These are phyloP conservation scores for Phenoliferia sp. DNA, from an alignment of 1,284 basidiomycete species.

Conservation along the genomic window DNA sequence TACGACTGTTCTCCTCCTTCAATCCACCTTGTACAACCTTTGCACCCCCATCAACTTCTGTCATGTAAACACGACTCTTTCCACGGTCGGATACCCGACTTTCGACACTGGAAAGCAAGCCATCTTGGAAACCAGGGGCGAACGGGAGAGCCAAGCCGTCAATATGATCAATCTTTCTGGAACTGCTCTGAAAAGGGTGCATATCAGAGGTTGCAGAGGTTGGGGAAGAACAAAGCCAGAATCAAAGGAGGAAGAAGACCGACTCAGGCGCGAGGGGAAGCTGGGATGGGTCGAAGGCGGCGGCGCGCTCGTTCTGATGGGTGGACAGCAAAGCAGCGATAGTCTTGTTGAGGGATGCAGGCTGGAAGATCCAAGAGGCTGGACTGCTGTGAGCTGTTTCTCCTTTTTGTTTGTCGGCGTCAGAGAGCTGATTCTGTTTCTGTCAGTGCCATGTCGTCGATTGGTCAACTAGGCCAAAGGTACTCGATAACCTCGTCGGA, in stretches of 20 bases:
- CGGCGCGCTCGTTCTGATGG: constrained; percentile 30
- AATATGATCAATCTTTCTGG: constrained; percentile 23
- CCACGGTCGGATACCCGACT: constrained; percentile 34
- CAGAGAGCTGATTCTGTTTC: neutral
- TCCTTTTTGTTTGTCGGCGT: neutral
- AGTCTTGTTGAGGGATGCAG: constrained; percentile 33
- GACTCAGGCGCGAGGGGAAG: constrained; percentile 16
- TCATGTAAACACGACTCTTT: constrained; percentile 28
- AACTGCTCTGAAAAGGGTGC: constrained; percentile 27
- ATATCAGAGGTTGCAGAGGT: constrained; percentile 28
- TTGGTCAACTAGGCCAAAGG: constrained; percentile 17
- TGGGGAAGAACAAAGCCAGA: constrained; percentile 24
- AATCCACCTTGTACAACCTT: constrained; percentile 21
- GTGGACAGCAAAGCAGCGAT: constrained; percentile 29
- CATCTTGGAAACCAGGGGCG: constrained; percentile 31
- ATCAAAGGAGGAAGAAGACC: constrained; percentile 20
- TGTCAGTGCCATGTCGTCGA: constrained; percentile 25
- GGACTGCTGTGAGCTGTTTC: constrained; percentile 26
- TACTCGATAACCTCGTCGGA: constrained; percentile 32
- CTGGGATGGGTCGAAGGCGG: constrained; percentile 34
- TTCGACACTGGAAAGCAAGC: constrained; percentile 30
- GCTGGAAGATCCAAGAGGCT: constrained; percentile 35
- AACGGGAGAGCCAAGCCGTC: constrained; percentile 32
- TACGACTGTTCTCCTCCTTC: constrained; percentile 31
- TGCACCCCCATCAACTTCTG: constrained; percentile 25